Evolutionary conservation across 2,329 filamentous ascomycete genomes (phyloP), one percentile per base, ranked within the genome.

Genomic region (Ilyonectria mors-panacis): DNA sequence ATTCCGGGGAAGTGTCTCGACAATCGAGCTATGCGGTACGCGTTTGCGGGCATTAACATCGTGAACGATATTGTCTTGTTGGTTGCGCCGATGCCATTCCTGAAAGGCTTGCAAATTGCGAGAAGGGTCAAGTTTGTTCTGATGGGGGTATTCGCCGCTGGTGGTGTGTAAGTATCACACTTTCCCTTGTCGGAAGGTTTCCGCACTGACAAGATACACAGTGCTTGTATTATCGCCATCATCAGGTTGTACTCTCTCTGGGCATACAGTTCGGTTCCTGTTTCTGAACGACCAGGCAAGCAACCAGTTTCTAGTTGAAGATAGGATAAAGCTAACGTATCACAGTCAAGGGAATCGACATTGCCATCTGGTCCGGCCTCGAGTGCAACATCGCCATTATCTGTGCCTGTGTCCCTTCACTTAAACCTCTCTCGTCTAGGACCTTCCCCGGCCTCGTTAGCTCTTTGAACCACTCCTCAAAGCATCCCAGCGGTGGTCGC

Each of bases 111-210:
- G n/a, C 73, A 81, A 44, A 79, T 84, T 10, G 76, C 79, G 0
- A 75, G 77, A 58, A 78, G 77, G 13, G 82, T 83, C 47, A 83
- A 84, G 42, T 67, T 83, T 30, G 82, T 83, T 1, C 73, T 87
- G 70, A 81, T 77, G 70, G 76, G 61, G 61, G 81, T 78, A 35
- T 81, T 81, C 78, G 81, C 79, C 26, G 74, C 79, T 68, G 83
- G 72, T 55, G 74, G 61, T 70, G 83, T 79, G 80, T 81, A 68
- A 71, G 78, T 75, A 10, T n/a, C 15, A 21, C 30, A 10, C 17
- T 51, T 23, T 17, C 28, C 33, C 5, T 13, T 4, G 35, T 19
- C 23, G 15, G 23, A 23, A 73, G 69, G 47, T 13, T 44, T 19
- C 15, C 4, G 9, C 4, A 8, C 42, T 63, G 21, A 63, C 21